Percentiles rank a stretch among this genome's conserved stretches.
Conservation (phyloP, 805 yeast genomes). For the Grigorovia transvaalensis region DNA sequence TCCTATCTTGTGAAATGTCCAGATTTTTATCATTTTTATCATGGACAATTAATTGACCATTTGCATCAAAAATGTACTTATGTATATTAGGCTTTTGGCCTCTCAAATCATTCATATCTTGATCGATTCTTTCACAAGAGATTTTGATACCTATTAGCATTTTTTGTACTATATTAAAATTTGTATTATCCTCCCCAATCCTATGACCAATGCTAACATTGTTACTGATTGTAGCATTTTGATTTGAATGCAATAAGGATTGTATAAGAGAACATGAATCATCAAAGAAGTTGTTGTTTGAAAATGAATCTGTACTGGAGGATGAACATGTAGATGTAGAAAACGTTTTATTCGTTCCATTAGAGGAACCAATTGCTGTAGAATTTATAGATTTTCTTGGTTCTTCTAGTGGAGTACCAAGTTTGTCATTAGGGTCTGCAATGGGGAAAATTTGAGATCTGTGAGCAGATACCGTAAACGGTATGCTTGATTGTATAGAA, state of each 20-base stretch:
- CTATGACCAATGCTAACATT: constrained; percentile 45
- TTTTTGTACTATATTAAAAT: constrained; percentile 86
- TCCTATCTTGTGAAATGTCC: not conserved
- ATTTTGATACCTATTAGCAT: constrained; percentile 95
- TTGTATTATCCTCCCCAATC: constrained; percentile 84
- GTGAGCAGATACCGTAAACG: constrained; percentile 1
- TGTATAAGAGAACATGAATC: not conserved
- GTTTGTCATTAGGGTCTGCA: not conserved
- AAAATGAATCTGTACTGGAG: not conserved
- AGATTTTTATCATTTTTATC: constrained; percentile 52
- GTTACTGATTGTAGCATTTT: not conserved
- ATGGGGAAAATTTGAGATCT: constrained; percentile 4
- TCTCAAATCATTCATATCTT: constrained; percentile 22
- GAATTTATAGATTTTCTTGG: not conserved
- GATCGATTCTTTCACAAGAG: constrained; percentile 66
- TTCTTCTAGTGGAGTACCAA: not conserved
- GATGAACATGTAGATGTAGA: not conserved
- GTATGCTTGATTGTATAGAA: constrained; percentile 1
- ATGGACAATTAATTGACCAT: constrained; percentile 68
- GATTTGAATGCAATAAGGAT: not conserved
- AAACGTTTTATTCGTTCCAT: not conserved
- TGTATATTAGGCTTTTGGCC: constrained; percentile 57
- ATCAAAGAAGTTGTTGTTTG: not conserved
- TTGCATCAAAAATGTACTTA: constrained; percentile 77
- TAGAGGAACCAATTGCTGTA: not conserved